Conservation (phyloP, 257 asterid species). For the Solanum piurae region DNA sequence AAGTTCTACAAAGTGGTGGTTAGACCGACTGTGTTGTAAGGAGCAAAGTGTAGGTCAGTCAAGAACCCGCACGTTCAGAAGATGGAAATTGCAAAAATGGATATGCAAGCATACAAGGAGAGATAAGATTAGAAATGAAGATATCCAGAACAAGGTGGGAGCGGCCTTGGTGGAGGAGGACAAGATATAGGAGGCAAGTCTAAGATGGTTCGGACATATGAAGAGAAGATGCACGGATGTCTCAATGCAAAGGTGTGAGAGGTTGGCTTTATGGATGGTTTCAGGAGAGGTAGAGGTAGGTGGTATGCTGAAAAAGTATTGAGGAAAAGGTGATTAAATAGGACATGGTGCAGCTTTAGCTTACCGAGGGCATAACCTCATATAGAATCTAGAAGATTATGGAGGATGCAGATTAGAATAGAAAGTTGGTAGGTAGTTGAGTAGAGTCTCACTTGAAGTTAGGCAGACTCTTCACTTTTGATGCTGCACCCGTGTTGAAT, state of each 20-base stretch:
- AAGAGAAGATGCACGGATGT: background rate
- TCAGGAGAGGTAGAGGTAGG: background rate
- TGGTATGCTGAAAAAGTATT: background rate
- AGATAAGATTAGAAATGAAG: background rate
- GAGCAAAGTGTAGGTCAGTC: background rate
- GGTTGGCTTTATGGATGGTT: background rate
- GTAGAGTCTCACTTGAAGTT: background rate
- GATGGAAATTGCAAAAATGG: background rate
- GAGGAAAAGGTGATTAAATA: background rate
- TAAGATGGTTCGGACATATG: background rate
- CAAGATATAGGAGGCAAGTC: background rate
- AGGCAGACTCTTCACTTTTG: background rate
- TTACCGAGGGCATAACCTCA: background rate
- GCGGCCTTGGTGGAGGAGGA: background rate
- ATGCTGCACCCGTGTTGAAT: background rate
- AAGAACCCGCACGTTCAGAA: background rate
- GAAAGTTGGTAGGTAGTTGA: background rate
- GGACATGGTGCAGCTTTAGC: background rate
- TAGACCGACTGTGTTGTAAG: background rate
- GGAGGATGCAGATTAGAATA: background rate
- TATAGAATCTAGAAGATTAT: background rate
- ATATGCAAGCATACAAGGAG: background rate
- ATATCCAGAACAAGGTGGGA: background rate
- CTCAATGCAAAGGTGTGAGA: background rate
- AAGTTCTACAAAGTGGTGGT: background rate